These are phyloP conservation scores for Toxoplasma gondii DNA, from an alignment of 169 alveolate genomes.

Conservation along the genomic window DNA sequence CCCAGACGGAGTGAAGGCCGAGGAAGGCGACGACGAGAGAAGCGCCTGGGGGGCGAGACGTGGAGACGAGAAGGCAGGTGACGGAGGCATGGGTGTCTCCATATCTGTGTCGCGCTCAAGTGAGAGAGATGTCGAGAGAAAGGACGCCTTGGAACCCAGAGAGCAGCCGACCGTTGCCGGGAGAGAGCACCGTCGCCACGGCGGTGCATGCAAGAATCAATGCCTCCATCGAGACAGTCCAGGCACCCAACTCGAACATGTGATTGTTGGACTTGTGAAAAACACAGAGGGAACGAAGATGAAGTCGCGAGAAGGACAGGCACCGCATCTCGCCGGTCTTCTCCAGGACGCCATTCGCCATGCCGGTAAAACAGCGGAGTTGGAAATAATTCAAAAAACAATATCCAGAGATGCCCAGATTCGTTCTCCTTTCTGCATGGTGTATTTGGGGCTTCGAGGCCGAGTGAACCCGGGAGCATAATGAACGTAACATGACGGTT, in stretches of 20 bases:
- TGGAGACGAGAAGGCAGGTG: too few relatives aligned
- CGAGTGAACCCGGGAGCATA: too few relatives aligned
- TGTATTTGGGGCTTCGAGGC: too few relatives aligned
- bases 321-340: slow-evolving; percentile 90
- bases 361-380: slow-evolving; percentile 82
- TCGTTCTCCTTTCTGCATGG: too few relatives aligned
- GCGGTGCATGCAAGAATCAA: neutral
- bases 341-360: slow-evolving; percentile 95
- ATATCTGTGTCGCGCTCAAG: too few relatives aligned
- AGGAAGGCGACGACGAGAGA: neutral
- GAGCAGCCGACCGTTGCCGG: neutral
- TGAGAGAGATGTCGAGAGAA: neutral
- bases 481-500: too few relatives aligned
- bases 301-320: slow-evolving; percentile 87
- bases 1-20: neutral
- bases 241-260: neutral
- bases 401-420: too few relatives aligned
- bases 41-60: neutral
- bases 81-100: too few relatives aligned
- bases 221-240: neutral
- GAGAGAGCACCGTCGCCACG: neutral
- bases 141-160: neutral
- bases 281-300: slow-evolving; percentile 89
- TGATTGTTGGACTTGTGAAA: slow-evolving; percentile 70
- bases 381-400: too few relatives aligned